Conservation (phyloP, 1,284 basidiomycete species). For the Lignosus rhinocerotis region DNA sequence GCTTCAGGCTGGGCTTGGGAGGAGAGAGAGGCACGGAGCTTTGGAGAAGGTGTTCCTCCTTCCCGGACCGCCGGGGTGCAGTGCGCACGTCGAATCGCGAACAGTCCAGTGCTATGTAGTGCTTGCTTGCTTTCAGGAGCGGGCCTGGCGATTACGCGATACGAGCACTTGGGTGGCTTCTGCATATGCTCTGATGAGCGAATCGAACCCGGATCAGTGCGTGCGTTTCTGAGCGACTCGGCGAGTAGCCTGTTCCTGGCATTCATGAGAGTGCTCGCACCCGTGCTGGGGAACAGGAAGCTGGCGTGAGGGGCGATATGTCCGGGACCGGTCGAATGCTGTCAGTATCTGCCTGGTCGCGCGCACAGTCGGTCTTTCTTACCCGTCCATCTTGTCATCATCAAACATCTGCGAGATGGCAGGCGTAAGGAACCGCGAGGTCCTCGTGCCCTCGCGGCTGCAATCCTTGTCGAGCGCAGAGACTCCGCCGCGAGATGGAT, state of each 20-base stretch:
- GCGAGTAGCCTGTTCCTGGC: slow-evolving; percentile 11
- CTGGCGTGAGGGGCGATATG: not conserved
- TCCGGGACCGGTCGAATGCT: slow-evolving; percentile 14
- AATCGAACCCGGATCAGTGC: slow-evolving; percentile 15
- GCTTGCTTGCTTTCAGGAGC: too few species aligned
- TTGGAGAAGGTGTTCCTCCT: slow-evolving; percentile 2
- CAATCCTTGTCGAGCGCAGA: not conserved
- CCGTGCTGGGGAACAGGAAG: not conserved
- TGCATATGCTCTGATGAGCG: slow-evolving; percentile 14
- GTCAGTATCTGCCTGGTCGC: not conserved
- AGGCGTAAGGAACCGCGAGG: slow-evolving; percentile 6
- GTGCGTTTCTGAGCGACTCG: not conserved
- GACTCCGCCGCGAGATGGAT: not conserved
- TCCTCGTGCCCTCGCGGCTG: not conserved
- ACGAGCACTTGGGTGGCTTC: not conserved
- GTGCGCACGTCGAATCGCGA: slow-evolving; percentile 3
- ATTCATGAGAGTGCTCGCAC: not conserved
- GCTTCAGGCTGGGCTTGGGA: not conserved
- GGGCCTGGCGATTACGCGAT: slow-evolving; percentile 4
- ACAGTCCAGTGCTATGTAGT: too few species aligned
- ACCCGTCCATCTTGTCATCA: slow-evolving; percentile 10
- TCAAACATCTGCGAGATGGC: slow-evolving; percentile 12
- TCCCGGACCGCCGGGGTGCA: slow-evolving; percentile 4
- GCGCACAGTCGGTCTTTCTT: slow-evolving; percentile 5
- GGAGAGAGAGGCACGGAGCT: not conserved